Conservation (phyloP, 305 asterid genomes). For the Nicotiana rustica region DNA sequence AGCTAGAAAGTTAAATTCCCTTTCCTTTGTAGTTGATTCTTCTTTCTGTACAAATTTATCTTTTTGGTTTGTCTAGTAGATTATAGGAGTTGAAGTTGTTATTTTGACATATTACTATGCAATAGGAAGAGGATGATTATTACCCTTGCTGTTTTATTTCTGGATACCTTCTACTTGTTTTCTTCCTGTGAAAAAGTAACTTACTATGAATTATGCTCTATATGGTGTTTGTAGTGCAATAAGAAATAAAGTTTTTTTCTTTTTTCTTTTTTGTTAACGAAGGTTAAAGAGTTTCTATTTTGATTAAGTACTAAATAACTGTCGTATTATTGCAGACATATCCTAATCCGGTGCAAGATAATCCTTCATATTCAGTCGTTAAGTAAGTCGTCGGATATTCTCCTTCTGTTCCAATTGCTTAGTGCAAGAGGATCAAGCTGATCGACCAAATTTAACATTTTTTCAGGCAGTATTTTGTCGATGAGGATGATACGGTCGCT, state of each 20-base stretch:
- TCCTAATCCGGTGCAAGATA: constrained; percentile 84
- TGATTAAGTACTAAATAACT: constrained; percentile 2
- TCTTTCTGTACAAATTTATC: neutral
- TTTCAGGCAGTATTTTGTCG: constrained; percentile 88
- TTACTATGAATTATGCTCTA: neutral
- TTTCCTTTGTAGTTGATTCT: neutral
- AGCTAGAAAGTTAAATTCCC: neutral
- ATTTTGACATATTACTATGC: neutral
- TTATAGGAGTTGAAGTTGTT: neutral
- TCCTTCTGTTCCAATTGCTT: constrained; percentile 1
- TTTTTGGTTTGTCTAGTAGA: neutral
- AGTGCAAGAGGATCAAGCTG: neutral
- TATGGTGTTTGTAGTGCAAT: neutral
- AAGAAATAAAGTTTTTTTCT: neutral
- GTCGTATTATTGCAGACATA: constrained; percentile 55
- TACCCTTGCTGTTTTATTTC: neutral
- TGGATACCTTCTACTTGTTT: neutral
- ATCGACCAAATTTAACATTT: neutral
- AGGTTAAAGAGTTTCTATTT: neutral
- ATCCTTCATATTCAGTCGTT: constrained; percentile 86
- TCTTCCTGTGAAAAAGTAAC: too few relatives aligned
- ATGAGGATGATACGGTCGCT: constrained; percentile 79
- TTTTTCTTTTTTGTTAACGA: neutral
- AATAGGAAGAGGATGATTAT: too few relatives aligned
- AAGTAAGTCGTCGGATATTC: constrained; percentile 51